Conservation (phyloP, 257 asterid genomes). For the Salvia rosmarinus region DNA sequence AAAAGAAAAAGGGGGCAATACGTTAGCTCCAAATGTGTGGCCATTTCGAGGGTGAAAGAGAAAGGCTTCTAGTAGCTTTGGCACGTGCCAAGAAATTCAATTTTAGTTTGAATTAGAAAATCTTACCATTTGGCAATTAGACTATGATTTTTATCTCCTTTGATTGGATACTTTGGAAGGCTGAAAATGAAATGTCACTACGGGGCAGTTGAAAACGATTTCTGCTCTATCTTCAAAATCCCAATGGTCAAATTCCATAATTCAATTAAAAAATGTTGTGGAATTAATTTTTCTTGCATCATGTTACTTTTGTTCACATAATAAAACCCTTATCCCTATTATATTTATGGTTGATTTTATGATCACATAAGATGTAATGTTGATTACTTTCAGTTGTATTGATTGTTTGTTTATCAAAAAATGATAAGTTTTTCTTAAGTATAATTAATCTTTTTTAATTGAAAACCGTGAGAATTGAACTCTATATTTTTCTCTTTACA, state of each 20-base stretch:
- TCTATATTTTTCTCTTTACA: no score
- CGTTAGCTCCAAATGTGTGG: constrained; percentile 37
- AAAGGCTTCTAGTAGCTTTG: constrained; percentile 45
- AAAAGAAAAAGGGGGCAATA: constrained; percentile 4
- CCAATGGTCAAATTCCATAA: no score
- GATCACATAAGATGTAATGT: no score
- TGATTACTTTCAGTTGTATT: no score
- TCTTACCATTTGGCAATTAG: neutral
- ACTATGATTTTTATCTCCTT: neutral
- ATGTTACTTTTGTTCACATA: neutral
- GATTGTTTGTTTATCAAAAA: no score
- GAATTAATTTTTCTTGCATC: neutral
- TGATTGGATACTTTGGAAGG: neutral
- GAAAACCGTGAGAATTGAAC: no score
- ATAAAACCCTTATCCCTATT: neutral
- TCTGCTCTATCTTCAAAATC: neutral
- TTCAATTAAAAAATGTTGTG: neutral
- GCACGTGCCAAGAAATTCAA: constrained; percentile 33
- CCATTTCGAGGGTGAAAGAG: constrained; percentile 31
- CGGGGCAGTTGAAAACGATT: constrained; percentile 9
- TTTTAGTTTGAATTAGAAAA: neutral
- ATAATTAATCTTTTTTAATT: no score
- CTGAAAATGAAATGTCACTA: constrained; percentile 3
- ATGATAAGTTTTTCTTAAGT: no score
- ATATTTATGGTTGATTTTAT: no score